Conservation (phyloP, 805 yeast genomes). For the Candida rishiriensis region DNA sequence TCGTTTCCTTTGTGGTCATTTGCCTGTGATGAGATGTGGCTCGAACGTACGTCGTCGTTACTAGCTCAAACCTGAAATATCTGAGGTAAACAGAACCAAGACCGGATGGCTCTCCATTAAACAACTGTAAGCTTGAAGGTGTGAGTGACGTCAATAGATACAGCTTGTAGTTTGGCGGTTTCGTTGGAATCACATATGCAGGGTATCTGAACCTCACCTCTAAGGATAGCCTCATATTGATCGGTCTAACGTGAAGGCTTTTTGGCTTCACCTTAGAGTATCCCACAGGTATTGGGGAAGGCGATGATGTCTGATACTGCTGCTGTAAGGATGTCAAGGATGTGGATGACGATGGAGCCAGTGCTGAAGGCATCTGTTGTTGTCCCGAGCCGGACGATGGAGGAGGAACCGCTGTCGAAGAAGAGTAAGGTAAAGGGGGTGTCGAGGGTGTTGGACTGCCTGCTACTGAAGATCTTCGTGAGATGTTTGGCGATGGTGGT, state of each 20-base stretch:
- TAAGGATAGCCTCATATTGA: conserved; percentile 37
- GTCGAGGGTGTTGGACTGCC: conserved; percentile 1
- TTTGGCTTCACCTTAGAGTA: conserved; percentile 10
- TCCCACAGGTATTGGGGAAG: background rate
- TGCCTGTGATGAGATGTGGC: conserved; percentile 22
- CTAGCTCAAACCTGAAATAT: conserved; percentile 31
- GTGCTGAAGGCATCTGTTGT: too few relatives aligned
- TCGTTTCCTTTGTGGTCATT: conserved; percentile 11
- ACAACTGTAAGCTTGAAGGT: conserved; percentile 27
- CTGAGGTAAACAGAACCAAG: conserved; percentile 42
- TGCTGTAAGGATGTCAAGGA: too few relatives aligned
- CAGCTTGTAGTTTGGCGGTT: conserved; percentile 24
- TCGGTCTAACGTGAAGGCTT: conserved; percentile 25
- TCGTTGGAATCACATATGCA: conserved; percentile 41
- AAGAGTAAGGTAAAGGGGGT: background rate
- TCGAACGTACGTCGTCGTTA: conserved; percentile 23
- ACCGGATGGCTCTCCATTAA: conserved; percentile 42
- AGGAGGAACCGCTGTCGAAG: conserved; percentile 1
- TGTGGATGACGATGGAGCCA: too few relatives aligned
- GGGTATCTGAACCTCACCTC: conserved; percentile 49
- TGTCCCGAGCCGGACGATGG: background rate
- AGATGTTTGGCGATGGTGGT: conserved; percentile 8
- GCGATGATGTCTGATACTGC: too few relatives aligned
- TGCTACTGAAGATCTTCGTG: conserved; percentile 10
- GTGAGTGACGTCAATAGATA: conserved; percentile 17